Evolutionary conservation across 352 stramenopile species (phyloP), one percentile per base, ranked within the genome.

Genomic region (Globisporangium alternatum): DNA sequence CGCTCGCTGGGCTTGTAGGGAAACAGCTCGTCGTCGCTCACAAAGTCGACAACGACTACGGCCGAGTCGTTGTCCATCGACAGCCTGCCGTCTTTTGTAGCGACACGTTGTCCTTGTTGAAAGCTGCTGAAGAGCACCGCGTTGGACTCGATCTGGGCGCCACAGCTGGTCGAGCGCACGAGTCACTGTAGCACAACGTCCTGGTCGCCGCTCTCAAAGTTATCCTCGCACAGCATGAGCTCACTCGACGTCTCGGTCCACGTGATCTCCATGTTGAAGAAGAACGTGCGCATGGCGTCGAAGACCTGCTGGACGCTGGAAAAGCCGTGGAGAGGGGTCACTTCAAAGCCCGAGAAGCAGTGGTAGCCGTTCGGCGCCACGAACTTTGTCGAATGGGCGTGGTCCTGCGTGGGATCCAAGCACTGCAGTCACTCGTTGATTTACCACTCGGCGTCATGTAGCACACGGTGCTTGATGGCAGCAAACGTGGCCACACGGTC

Each of bases 221-320:
- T 75, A 54, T 76, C 71, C 31, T 83, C 73, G n/a, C 76, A 52
- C n/a, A 81, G 55, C 9, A 67, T 81, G 3, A 81, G 74, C 21
- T 79, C 66, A 1, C 69, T 69, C 30, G 79, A 45, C 25, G n/a
- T 56, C 41, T 67, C 61, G 21, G 61, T 67, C 54, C 41, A 62
- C n/a, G 44, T 43, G 25, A 67, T 67, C 44, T 67, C 61, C 61
- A 67, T 56, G 41, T 67, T 67, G 25, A 67, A 67, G 31, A 33
- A 60, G 61, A 48, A 62, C 13, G 12, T 10, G 15, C 15, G 52
- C 28, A 67, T 43, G 4, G 52, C 53, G 1, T 56, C 52, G 22
- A 67, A 49, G 9, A 67, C 30, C 22, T 39, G 41, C 17, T 56
- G 9, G 52, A 67, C 52, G 31, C 52, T 62, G 5, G 28, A 19